Conservation (phyloP, 305 asterid genomes). For the Fraxinus ornus region DNA sequence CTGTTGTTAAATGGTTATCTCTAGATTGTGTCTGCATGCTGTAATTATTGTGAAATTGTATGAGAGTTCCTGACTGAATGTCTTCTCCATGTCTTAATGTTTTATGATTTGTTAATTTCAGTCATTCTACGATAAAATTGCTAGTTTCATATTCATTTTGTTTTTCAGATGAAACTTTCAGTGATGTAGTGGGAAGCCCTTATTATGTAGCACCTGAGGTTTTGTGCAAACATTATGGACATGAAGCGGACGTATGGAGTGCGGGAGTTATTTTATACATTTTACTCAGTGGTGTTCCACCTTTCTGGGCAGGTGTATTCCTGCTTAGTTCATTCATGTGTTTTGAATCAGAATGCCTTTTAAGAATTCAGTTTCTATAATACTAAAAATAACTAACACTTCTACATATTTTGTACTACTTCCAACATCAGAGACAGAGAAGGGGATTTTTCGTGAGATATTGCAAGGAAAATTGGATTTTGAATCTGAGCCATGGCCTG, state of each 20-base stretch:
- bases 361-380: background rate
- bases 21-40: background rate
- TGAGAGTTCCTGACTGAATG: background rate
- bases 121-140: conserved; percentile 3
- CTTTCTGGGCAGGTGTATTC: conserved; percentile 86
- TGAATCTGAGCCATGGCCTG: conserved; percentile 97
- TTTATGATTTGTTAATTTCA: background rate
- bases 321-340: background rate
- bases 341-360: background rate
- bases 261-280: conserved; percentile 92
- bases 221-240: conserved; percentile 83
- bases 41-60: background rate
- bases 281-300: conserved; percentile 95
- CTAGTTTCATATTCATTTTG: conserved; percentile 5
- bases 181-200: conserved; percentile 95
- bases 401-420: conserved; percentile 22
- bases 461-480: conserved; percentile 74
- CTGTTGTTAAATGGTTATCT: background rate
- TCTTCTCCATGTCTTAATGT: background rate
- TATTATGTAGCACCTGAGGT: conserved; percentile 97
- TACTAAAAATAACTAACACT: conserved; percentile 22
- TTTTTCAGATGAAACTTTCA: conserved; percentile 63
- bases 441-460: conserved; percentile 96
- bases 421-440: conserved; percentile 79
- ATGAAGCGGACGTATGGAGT: conserved; percentile 93